These are phyloP conservation scores for Aspergillus tubingensis DNA, from an alignment of 2,329 filamentous ascomycete genomes.

Conservation along the genomic window DNA sequence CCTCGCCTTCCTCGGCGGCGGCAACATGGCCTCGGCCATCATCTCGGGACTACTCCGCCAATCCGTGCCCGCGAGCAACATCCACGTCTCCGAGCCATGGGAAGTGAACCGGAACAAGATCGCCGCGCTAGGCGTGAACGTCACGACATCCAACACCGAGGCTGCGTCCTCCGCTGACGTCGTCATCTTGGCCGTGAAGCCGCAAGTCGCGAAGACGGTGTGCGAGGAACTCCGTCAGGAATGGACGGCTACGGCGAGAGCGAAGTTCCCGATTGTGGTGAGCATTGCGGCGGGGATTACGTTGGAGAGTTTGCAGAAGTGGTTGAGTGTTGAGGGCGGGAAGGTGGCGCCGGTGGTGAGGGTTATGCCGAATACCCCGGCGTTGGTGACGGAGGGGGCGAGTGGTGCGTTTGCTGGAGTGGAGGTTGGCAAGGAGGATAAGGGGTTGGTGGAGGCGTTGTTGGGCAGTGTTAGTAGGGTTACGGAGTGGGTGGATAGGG, in stretches of 20 bases:
- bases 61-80: constrained; percentile 33
- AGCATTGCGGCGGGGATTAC: constrained; percentile 40
- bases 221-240: constrained; percentile 34
- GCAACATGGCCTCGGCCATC: constrained; percentile 41
- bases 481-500: constrained; percentile 38
- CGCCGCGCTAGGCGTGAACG: constrained; percentile 31
- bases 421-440: constrained; percentile 31
- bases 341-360: constrained; percentile 32
- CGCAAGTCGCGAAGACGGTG: constrained; percentile 35
- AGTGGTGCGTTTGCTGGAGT: constrained; percentile 31
- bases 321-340: constrained; percentile 30
- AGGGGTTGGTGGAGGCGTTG: constrained; percentile 33
- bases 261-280: constrained; percentile 32
- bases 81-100: constrained; percentile 39
- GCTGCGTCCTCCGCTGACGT: constrained; percentile 33
- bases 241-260: constrained; percentile 24
- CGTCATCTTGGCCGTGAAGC: constrained; percentile 39
- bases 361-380: constrained; percentile 41
- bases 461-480: constrained; percentile 36
- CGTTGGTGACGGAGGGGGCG: constrained; percentile 36
- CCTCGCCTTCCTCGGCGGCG: constrained; percentile 40
- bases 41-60: constrained; percentile 35
- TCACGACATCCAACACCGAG: constrained; percentile 33
- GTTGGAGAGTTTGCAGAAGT: constrained; percentile 31
- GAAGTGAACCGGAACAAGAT: constrained; percentile 40